Evolutionary conservation across 345 rosid genomes (phyloP).

Genomic region (Bruguiera parviflora): DNA sequence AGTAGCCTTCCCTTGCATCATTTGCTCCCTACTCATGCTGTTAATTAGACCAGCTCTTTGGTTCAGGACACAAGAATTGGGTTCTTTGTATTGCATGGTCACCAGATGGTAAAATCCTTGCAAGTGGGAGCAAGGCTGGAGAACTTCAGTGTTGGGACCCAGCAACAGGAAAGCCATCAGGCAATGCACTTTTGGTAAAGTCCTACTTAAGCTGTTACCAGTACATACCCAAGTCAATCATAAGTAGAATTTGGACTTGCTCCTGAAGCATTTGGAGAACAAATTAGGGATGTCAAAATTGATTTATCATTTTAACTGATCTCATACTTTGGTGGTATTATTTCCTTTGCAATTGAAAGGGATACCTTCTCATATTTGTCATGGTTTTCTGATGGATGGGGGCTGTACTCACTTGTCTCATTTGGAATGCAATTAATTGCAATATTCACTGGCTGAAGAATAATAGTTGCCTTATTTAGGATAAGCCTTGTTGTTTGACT

Average conservation of each 20-base stretch:
- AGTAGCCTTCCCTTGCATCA: not conserved
- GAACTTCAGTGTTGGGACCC: constrained; percentile 87
- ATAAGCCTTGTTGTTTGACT: no score
- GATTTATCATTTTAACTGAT: no score
- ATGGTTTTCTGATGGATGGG: no score
- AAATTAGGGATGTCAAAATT: no score
- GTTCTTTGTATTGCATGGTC: constrained; percentile 95
- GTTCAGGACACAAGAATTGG: constrained; percentile 94
- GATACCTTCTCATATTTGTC: no score
- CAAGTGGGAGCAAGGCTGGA: constrained; percentile 86
- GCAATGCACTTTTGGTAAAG: constrained; percentile 60
- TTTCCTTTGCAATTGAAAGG: no score
- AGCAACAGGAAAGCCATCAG: constrained; percentile 68
- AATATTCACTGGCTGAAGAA: no score
- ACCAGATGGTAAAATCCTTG: constrained; percentile 88
- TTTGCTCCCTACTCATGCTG: not conserved
- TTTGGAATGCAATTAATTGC: no score
- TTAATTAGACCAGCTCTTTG: not conserved
- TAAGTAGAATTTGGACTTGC: constrained; percentile 3
- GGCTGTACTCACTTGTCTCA: no score
- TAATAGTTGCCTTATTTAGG: no score
- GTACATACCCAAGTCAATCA: not conserved
- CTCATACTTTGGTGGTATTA: no score
- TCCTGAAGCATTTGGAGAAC: constrained; percentile 8
- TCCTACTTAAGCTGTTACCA: constrained; percentile 16